These are phyloP conservation scores for Thalassiosira exigua DNA, from an alignment of 352 stramenopile genomes.

Conservation along the genomic window DNA sequence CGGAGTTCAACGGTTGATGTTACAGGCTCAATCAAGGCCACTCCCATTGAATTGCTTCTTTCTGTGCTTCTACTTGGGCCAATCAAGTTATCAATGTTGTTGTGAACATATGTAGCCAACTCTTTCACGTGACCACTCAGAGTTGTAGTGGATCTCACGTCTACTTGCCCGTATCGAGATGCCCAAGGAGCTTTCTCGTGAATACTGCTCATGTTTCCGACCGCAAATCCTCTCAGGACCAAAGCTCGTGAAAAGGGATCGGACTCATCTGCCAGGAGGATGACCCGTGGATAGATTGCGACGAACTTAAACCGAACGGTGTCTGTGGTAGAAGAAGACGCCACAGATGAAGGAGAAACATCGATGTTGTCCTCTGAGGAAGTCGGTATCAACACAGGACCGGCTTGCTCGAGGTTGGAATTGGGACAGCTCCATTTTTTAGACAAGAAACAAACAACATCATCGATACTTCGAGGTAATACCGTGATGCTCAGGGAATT, in stretches of 20 bases:
- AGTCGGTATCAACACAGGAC: not conserved
- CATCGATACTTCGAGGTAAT: constrained; percentile 37
- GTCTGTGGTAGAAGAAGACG: not conserved
- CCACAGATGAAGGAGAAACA: not conserved
- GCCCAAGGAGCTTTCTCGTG: constrained; percentile 23
- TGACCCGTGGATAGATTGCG: constrained; percentile 74
- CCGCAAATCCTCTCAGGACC: constrained; percentile 72
- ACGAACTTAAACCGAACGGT: constrained; percentile 58
- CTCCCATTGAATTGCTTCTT: constrained; percentile 37
- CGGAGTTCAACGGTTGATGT: constrained; percentile 64
- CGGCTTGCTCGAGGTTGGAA: not conserved
- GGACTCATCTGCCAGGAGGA: constrained; percentile 80
- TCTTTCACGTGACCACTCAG: constrained; percentile 44
- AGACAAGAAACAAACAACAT: constrained; percentile 40
- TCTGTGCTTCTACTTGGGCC: constrained; percentile 8
- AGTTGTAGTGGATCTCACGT: constrained; percentile 33
- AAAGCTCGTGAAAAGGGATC: constrained; percentile 76
- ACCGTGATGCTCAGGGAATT: constrained; percentile 52
- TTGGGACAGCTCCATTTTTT: constrained; percentile 44
- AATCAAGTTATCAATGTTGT: constrained; percentile 49
- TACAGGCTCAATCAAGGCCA: constrained; percentile 82
- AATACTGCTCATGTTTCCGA: constrained; percentile 60
- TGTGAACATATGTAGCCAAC: constrained; percentile 29
- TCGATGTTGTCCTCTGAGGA: constrained; percentile 1
- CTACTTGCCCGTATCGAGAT: constrained; percentile 18